phyloP scores from a whole-genome alignment of 2,329 filamentous ascomycete species.

The Alternaria metachromatica region DNA sequence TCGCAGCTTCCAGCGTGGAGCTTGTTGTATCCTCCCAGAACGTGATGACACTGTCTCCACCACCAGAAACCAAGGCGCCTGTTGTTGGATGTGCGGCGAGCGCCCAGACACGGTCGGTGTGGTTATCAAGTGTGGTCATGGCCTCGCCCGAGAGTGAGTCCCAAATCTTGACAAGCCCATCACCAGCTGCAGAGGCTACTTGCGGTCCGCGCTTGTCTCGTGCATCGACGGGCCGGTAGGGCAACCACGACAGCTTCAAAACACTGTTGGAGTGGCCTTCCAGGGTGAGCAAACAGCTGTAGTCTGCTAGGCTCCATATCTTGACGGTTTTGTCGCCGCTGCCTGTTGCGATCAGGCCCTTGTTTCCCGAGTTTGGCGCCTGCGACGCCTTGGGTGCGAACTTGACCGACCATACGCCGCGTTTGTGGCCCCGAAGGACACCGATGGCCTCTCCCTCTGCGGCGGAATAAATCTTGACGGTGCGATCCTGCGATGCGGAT shows the following conservation, averaged over 20 bases:
- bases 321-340: conserved; percentile 97
- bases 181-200: conserved; percentile 86
- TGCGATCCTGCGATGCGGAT: conserved; percentile 94
- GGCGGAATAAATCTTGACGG: conserved; percentile 94
- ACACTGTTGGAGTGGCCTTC: conserved; percentile 97
- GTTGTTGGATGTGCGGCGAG: conserved; percentile 70
- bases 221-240: conserved; percentile 51
- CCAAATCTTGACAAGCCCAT: conserved; percentile 97
- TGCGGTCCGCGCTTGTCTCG: conserved; percentile 67
- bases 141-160: conserved; percentile 84
- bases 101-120: conserved; percentile 95
- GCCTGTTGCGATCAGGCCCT: conserved; percentile 85
- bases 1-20: conserved; percentile 76
- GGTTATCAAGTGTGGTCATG: conserved; percentile 92
- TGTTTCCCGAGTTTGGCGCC: conserved; percentile 63
- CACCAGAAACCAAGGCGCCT: conserved; percentile 84
- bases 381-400: conserved; percentile 85
- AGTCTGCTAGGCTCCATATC: conserved; percentile 91
- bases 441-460: conserved; percentile 90
- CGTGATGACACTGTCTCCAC: conserved; percentile 88
- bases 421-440: conserved; percentile 87
- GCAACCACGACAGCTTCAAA: conserved; percentile 89
- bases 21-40: conserved; percentile 95
- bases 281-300: conserved; percentile 89
- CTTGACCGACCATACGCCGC: conserved; percentile 94